Evolutionary conservation across 2,329 filamentous ascomycete species (phyloP).

Genomic region (Knufia fluminis): DNA sequence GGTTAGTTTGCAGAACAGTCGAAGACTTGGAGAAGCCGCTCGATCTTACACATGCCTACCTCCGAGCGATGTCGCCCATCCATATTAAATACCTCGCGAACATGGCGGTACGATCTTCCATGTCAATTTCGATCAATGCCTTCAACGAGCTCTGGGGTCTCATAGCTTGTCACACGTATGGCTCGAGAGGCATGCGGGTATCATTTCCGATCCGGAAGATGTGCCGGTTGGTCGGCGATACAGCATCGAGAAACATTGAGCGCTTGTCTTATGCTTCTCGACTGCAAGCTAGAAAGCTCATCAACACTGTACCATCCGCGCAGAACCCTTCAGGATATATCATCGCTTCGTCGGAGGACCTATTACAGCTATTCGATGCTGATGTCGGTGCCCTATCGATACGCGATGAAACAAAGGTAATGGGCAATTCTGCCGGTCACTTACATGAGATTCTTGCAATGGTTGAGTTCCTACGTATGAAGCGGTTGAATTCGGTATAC

Average conservation of each 20-base stretch:
- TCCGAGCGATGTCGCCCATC: slow-evolving; percentile 84
- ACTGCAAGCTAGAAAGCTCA: slow-evolving; percentile 76
- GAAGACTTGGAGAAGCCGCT: slow-evolving; percentile 66
- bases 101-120: slow-evolving; percentile 87
- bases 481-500: slow-evolving; percentile 63
- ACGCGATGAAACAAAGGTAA: slow-evolving; percentile 75
- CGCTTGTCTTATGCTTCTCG: slow-evolving; percentile 76
- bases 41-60: slow-evolving; percentile 74
- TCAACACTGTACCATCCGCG: slow-evolving; percentile 72
- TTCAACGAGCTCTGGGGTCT: slow-evolving; percentile 81
- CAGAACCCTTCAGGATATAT: slow-evolving; percentile 83
- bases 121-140: slow-evolving; percentile 87
- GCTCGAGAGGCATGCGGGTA: slow-evolving; percentile 70
- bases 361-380: slow-evolving; percentile 74
- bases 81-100: slow-evolving; percentile 79
- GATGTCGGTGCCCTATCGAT: slow-evolving; percentile 82
- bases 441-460: slow-evolving; percentile 76
- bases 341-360: slow-evolving; percentile 76
- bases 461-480: slow-evolving; percentile 73
- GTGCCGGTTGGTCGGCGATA: slow-evolving; percentile 79
- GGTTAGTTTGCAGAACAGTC: slow-evolving; percentile 67
- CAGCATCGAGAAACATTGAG: slow-evolving; percentile 78
- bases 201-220: slow-evolving; percentile 87
- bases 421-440: slow-evolving; percentile 59
- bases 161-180: slow-evolving; percentile 79